These are phyloP conservation scores for Plectosphaerella sp. DNA, from an alignment of 2,329 filamentous ascomycete species.

Conservation along the genomic window DNA sequence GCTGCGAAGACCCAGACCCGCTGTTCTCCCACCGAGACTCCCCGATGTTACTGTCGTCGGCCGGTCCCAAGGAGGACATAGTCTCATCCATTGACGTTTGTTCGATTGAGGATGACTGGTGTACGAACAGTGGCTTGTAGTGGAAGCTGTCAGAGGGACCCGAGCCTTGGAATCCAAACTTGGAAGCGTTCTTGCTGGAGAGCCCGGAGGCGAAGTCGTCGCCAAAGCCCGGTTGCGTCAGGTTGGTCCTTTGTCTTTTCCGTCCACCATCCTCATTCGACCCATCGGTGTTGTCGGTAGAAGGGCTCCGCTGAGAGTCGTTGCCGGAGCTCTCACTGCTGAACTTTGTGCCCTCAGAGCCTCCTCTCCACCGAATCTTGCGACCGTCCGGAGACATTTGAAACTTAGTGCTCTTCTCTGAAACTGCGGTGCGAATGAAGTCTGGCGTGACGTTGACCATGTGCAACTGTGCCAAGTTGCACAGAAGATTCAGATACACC, in stretches of 20 bases:
- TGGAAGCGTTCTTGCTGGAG: slow-evolving; percentile 31
- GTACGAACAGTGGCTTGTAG: slow-evolving; percentile 60
- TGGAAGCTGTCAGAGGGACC: slow-evolving; percentile 48
- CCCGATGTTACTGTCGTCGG: slow-evolving; percentile 43
- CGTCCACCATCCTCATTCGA: slow-evolving; percentile 34
- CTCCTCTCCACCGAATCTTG: slow-evolving; percentile 77
- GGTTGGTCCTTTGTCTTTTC: slow-evolving; percentile 42
- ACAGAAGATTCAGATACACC: slow-evolving; percentile 77
- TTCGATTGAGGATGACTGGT: slow-evolving; percentile 40
- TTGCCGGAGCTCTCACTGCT: slow-evolving; percentile 59
- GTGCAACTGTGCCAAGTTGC: slow-evolving; percentile 79
- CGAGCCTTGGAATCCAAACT: slow-evolving; percentile 31
- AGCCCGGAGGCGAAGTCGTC: slow-evolving; percentile 27
- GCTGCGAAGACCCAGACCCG: slow-evolving; percentile 41
- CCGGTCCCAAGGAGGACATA: slow-evolving; percentile 40
- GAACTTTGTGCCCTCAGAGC: slow-evolving; percentile 57
- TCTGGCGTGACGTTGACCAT: slow-evolving; percentile 77
- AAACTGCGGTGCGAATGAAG: slow-evolving; percentile 70
- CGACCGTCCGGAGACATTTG: slow-evolving; percentile 73
- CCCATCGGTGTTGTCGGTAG: slow-evolving; percentile 43
- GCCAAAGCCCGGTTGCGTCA: slow-evolving; percentile 15
- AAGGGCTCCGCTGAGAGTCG: slow-evolving; percentile 41
- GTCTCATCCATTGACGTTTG: slow-evolving; percentile 45
- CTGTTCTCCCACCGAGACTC: slow-evolving; percentile 42
- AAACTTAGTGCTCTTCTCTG: slow-evolving; percentile 67